phyloP scores from a whole-genome alignment of 129 eudicot genomes.

The Tagetes patula region DNA sequence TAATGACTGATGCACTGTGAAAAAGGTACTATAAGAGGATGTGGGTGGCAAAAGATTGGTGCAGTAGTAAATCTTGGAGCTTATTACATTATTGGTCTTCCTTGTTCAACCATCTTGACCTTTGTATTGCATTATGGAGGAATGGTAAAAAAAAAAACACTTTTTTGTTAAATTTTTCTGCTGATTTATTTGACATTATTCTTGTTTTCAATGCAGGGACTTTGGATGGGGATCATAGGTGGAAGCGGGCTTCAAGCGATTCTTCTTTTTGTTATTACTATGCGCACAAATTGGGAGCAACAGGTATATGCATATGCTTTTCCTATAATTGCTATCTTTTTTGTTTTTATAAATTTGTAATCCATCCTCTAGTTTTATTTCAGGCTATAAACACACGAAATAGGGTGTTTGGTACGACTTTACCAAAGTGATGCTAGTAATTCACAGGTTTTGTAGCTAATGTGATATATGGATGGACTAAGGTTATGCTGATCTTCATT shows the following conservation, averaged over 20 bases:
- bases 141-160: constrained; percentile 25
- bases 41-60: constrained; percentile 64
- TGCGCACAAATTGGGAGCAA: constrained; percentile 41
- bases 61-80: constrained; percentile 51
- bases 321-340: not conserved
- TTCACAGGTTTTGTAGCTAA: not conserved
- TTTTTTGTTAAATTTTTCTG: not conserved
- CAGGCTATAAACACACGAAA: constrained; percentile 33
- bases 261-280: constrained; percentile 33
- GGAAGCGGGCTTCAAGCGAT: constrained; percentile 45
- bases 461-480: constrained; percentile 6
- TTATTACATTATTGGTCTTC: constrained; percentile 48
- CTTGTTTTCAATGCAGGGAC: constrained; percentile 33
- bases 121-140: constrained; percentile 46
- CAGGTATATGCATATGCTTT: constrained; percentile 21
- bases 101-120: constrained; percentile 39
- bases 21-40: constrained; percentile 53
- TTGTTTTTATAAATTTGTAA: not conserved
- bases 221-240: constrained; percentile 47
- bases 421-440: not conserved
- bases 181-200: not conserved
- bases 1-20: not conserved
- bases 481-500: not conserved
- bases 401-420: constrained; percentile 22
- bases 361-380: not conserved